Evolutionary conservation across 352 stramenopile species (phyloP), one percentile per base, ranked within the genome.

Genomic region (Aphanomyces euteiches): DNA sequence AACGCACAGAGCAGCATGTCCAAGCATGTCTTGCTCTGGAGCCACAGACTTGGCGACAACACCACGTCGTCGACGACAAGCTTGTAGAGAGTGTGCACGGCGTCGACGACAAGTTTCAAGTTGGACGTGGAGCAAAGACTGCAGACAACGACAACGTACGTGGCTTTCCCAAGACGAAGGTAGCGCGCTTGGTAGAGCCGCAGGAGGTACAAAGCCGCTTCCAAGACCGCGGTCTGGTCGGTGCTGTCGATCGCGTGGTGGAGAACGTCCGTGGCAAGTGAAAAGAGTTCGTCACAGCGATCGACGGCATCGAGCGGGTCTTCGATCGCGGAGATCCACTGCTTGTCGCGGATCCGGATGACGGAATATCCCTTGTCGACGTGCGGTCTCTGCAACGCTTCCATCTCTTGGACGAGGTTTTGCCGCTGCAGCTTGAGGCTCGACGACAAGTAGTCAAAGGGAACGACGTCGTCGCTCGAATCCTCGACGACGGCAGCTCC

Each of bases 141-240:
- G 36, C 43, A 38, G 5, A 70, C 12, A 3, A 63, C 37, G 48
- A 36, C 47, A 5, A 61, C 48, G 40, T 70, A 70, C 36, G 38
- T 70, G n/a, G 47, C 47, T 50, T 60, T 64, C 47, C n/a, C 21
- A 21, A 50, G 34, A n/a, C 47, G 45, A 10, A 70, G 64, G 40
- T 70, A 70, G 38, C 64, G 50, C n/a, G 64, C 53, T 36, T 56
- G 64, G 40, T 70, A 70, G 12, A 54, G 53, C 19, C 61, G 47
- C 13, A 70, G 40, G 3, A 70, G 28, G 39, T 61, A 70, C 3
- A 70, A 13, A 0, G 64, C 10, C 53, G 19, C 40, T 17, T 70
- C 64, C 7, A 43, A n/a, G 47, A 70, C 38, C 4, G 64, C 64
- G 15, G 19, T 8, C 5, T 39, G 8, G 40, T 70, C 64, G 39